Evolutionary conservation across 2,329 filamentous ascomycete genomes (phyloP).

Genomic region (Pseudonectria buxi): DNA sequence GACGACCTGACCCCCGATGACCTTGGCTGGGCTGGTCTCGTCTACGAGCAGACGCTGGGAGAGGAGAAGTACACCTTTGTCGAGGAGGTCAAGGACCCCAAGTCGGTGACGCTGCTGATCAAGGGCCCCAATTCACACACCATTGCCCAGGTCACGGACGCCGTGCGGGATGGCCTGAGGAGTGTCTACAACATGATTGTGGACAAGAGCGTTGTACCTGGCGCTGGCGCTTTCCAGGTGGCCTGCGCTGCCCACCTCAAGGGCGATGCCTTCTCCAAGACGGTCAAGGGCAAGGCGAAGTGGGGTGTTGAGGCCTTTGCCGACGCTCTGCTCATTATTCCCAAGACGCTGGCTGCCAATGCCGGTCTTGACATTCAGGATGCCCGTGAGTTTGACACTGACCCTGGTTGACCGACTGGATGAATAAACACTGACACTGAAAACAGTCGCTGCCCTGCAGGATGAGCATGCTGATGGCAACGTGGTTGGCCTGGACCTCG

Average conservation of each 20-base stretch:
- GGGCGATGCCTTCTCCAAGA: constrained; percentile 79
- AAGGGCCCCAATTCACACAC: constrained; percentile 97
- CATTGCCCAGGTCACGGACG: constrained; percentile 93
- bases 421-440: constrained; percentile 9
- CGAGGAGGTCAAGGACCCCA: constrained; percentile 97
- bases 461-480: constrained; percentile 82
- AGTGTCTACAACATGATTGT: constrained; percentile 99
- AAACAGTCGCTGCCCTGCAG: constrained; percentile 71
- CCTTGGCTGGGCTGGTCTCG: constrained; percentile 90
- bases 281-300: constrained; percentile 96
- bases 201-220: constrained; percentile 91
- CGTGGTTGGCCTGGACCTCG: constrained; percentile 76
- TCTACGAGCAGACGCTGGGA: constrained; percentile 94
- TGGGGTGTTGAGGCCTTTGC: constrained; percentile 93
- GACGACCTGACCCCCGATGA: constrained; percentile 84
- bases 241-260: constrained; percentile 83
- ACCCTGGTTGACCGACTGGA: background rate
- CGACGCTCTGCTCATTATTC: constrained; percentile 89
- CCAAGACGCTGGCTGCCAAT: constrained; percentile 94
- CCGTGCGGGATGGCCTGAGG: constrained; percentile 86
- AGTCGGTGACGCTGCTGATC: constrained; percentile 95
- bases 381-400: constrained; percentile 56
- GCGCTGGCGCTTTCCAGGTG: constrained; percentile 92
- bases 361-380: constrained; percentile 96
- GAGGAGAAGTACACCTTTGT: constrained; percentile 99